Percentiles rank a stretch among this genome's conserved stretches.
phyloP scores from a whole-genome alignment of 2,329 filamentous ascomycete genomes.

The Stemphylium vesicarium region DNA sequence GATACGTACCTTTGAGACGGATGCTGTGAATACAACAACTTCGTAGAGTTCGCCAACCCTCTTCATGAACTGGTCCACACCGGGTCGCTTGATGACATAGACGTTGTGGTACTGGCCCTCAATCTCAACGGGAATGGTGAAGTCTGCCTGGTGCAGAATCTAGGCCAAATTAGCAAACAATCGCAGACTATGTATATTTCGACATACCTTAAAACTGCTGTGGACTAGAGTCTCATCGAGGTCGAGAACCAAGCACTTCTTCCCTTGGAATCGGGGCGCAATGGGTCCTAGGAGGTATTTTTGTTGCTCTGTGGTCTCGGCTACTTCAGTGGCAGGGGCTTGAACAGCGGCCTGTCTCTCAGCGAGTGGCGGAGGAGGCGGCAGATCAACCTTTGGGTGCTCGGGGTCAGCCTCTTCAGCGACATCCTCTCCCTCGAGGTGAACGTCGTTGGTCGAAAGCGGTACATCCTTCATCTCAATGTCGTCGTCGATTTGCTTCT shows the following conservation, averaged over 20 bases:
- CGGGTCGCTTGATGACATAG: constrained; percentile 98
- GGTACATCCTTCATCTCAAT: constrained; percentile 70
- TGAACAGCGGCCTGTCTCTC: constrained; percentile 51
- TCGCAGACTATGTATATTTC: not conserved
- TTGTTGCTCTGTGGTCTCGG: constrained; percentile 56
- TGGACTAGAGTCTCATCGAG: constrained; percentile 96
- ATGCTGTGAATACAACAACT: constrained; percentile 97
- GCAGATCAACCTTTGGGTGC: constrained; percentile 56
- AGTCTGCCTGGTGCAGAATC: constrained; percentile 97
- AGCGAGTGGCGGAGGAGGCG: constrained; percentile 62
- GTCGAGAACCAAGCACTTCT: constrained; percentile 94
- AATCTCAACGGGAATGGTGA: constrained; percentile 98
- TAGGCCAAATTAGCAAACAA: constrained; percentile 50
- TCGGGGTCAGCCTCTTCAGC: constrained; percentile 35
- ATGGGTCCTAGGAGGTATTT: constrained; percentile 83
- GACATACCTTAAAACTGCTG: constrained; percentile 92
- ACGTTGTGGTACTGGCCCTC: constrained; percentile 99
- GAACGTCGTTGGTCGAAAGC: constrained; percentile 59
- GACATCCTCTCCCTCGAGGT: constrained; percentile 42
- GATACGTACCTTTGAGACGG: constrained; percentile 83
- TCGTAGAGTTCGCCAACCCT: constrained; percentile 96
- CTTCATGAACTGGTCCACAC: constrained; percentile 99
- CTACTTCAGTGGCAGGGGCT: constrained; percentile 51
- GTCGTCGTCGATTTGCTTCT: constrained; percentile 59
- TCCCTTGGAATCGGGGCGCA: constrained; percentile 77